Evolutionary conservation across 257 asterid genomes (phyloP).

Genomic region (Paulownia fortunei): DNA sequence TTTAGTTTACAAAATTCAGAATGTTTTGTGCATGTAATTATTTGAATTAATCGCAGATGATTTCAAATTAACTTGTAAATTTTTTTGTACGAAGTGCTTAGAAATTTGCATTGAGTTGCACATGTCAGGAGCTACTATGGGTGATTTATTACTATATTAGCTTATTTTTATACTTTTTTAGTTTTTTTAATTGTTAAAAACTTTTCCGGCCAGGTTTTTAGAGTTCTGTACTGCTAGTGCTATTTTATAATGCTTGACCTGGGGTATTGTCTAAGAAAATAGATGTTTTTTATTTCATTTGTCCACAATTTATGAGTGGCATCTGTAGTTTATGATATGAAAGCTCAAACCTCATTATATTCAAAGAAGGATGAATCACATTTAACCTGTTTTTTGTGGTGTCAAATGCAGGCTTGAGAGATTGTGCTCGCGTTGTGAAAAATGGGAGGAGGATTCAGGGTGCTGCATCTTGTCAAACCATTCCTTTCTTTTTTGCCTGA

Average conservation of each 20-base stretch:
- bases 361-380: background rate
- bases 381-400: conserved; percentile 9
- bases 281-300: background rate
- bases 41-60: background rate
- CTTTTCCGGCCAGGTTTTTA: background rate
- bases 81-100: background rate
- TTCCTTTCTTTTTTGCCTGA: conserved; percentile 70
- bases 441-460: conserved; percentile 82
- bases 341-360: background rate
- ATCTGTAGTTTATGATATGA: background rate
- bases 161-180: background rate
- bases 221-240: background rate
- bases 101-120: background rate
- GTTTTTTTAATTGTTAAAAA: background rate
- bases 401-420: conserved; percentile 35
- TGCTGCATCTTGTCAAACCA: conserved; percentile 73
- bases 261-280: background rate
- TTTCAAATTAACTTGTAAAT: background rate
- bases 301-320: no score
- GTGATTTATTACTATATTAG: background rate
- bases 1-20: background rate
- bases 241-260: conserved; percentile 4
- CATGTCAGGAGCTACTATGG: background rate
- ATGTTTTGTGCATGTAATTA: background rate
- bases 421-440: conserved; percentile 27